A percentile compares a stretch with the other conserved stretches of the same genome.
phyloP scores from a whole-genome alignment of 768 basidiomycete genomes.

The Austroboletus eburneus region DNA sequence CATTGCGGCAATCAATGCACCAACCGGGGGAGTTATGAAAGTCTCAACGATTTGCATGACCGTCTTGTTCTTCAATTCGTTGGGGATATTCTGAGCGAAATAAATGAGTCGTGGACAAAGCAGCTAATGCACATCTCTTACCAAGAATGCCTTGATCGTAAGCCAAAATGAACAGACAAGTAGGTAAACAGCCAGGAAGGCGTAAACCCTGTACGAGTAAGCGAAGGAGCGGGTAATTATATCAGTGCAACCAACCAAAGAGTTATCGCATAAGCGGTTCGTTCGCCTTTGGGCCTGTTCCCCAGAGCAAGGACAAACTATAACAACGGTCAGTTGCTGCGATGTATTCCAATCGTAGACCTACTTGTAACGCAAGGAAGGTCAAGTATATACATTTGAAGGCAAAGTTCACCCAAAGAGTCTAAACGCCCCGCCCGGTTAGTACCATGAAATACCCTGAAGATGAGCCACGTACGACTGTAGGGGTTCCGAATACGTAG shows the following conservation, averaged over 20 bases:
- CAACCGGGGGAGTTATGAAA: slow-evolving; percentile 74
- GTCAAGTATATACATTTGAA: slow-evolving; percentile 86
- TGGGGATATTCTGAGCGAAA: slow-evolving; percentile 47
- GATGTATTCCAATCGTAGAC: slow-evolving; percentile 1
- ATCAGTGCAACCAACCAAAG: slow-evolving; percentile 50
- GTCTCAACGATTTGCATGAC: slow-evolving; percentile 44
- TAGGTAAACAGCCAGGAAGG: slow-evolving; percentile 77
- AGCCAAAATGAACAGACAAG: slow-evolving; percentile 84
- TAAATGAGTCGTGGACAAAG: slow-evolving; percentile 1
- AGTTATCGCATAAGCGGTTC: slow-evolving; percentile 62
- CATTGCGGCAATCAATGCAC: slow-evolving; percentile 81
- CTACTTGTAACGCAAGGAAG: slow-evolving; percentile 74
- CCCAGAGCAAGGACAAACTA: slow-evolving; percentile 73
- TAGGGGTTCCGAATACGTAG: slow-evolving; percentile 66
- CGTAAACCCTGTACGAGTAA: slow-evolving; percentile 62
- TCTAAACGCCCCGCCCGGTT: slow-evolving; percentile 34
- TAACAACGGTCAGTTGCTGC: background rate
- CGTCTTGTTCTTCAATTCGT: slow-evolving; percentile 44
- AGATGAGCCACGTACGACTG: slow-evolving; percentile 48
- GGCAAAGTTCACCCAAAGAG: slow-evolving; percentile 80
- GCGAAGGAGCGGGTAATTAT: background rate
- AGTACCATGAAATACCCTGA: background rate
- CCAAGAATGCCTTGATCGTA: slow-evolving; percentile 75
- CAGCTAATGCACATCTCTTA: slow-evolving; percentile 30
- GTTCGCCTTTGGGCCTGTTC: slow-evolving; percentile 88